Evolutionary conservation across 108 stramenopile species (phyloP).

Genomic region (Cyclotella baltica): DNA sequence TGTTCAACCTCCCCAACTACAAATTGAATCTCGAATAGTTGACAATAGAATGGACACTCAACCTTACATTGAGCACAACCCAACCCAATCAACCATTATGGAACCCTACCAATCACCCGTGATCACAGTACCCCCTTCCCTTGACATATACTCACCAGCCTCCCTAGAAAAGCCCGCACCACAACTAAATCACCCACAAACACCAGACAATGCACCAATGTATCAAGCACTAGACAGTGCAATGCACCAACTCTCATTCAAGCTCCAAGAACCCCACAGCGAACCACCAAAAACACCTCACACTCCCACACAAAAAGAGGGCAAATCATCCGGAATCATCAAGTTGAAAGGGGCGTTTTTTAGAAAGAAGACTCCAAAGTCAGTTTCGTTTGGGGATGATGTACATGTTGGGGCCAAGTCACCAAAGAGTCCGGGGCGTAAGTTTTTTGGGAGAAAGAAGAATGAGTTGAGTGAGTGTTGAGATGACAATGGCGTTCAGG

Average conservation of each 20-base stretch:
- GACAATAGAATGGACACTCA: not conserved
- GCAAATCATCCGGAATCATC: not conserved
- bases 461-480: not conserved
- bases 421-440: not conserved
- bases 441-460: not conserved
- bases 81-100: too few species aligned
- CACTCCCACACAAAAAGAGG: not conserved
- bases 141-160: not conserved
- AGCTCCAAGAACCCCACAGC: conserved; percentile 1
- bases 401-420: not conserved
- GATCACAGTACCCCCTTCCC: too few species aligned
- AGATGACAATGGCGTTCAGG: not conserved
- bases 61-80: not conserved
- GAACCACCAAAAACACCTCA: not conserved
- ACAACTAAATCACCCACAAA: not conserved
- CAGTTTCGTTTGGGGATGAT: not conserved
- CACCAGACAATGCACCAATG: not conserved
- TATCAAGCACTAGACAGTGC: conserved; percentile 1
- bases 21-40: not conserved
- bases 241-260: conserved; percentile 3
- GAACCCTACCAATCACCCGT: too few species aligned
- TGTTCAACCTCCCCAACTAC: not conserved
- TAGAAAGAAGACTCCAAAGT: conserved; percentile 5
- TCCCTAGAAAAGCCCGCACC: not conserved
- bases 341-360: conserved; percentile 11